These are phyloP conservation scores for Xylaria castorea DNA, from an alignment of 495 filamentous ascomycete genomes.

Conservation along the genomic window DNA sequence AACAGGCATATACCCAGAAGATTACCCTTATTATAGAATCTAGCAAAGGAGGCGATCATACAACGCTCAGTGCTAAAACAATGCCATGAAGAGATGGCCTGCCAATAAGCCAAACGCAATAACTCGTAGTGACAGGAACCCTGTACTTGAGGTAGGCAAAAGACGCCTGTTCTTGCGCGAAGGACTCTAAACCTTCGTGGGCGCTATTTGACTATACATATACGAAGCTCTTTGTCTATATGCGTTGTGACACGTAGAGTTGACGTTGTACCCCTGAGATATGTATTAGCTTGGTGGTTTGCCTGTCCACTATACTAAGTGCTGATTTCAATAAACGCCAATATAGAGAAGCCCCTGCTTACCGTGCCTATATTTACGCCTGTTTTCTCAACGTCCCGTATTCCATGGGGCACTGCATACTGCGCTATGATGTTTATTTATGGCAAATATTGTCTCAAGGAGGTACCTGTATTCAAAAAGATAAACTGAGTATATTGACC, in stretches of 20 bases:
- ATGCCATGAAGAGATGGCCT: slow-evolving; percentile 61
- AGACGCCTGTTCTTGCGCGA: no score
- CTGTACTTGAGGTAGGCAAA: no score
- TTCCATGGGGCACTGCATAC: background rate
- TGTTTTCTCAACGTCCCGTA: no score
- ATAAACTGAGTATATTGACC: background rate
- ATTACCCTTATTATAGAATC: background rate
- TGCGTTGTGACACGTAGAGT: no score
- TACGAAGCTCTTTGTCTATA: no score
- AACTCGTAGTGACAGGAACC: no score
- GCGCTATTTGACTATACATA: no score
- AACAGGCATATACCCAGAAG: background rate
- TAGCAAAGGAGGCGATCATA: background rate
- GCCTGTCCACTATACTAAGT: background rate
- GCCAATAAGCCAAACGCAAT: slow-evolving; percentile 66
- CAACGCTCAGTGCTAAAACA: background rate
- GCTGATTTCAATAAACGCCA: background rate
- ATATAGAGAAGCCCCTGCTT: background rate
- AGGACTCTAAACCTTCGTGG: no score
- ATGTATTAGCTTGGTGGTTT: background rate
- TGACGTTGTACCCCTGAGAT: slow-evolving; percentile 48
- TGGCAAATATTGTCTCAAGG: background rate
- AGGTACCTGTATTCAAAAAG: background rate
- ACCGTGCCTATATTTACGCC: background rate
- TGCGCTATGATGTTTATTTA: background rate